Evolutionary conservation across 2,329 filamentous ascomycete genomes (phyloP).

Genomic region (Hortaea werneckii): DNA sequence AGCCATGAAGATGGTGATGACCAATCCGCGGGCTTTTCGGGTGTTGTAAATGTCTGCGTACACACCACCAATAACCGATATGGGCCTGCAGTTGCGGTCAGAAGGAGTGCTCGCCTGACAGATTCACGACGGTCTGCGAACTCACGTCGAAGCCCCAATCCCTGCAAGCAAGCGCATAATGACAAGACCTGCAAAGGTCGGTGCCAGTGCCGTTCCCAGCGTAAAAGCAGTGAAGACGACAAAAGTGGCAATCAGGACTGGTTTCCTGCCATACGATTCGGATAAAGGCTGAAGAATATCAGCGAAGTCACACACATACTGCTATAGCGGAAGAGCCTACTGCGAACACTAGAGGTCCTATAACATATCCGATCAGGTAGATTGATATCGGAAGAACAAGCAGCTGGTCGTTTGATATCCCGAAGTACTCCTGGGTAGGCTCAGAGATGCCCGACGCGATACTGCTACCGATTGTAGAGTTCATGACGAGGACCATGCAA

Average conservation of each 20-base stretch:
- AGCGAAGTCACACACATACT: not conserved
- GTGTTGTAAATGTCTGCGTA: conserved; percentile 57
- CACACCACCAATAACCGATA: conserved; percentile 51
- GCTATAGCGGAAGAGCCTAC: conserved; percentile 15
- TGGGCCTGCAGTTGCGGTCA: conserved; percentile 23
- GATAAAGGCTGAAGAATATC: conserved; percentile 33
- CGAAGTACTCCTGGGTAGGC: conserved; percentile 48
- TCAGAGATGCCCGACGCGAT: conserved; percentile 54
- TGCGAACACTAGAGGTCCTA: conserved; percentile 34
- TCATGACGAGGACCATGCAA: conserved; percentile 52
- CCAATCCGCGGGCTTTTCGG: conserved; percentile 45
- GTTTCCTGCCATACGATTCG: conserved; percentile 37
- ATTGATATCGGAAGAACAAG: conserved; percentile 40
- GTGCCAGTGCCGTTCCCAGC: conserved; percentile 34
- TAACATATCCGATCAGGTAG: conserved; percentile 39
- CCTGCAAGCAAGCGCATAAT: conserved; percentile 36
- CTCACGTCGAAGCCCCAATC: conserved; percentile 30
- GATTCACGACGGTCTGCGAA: not conserved
- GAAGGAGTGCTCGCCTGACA: too few relatives aligned
- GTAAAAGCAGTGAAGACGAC: conserved; percentile 36
- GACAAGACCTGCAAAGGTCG: conserved; percentile 34
- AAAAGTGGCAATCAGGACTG: conserved; percentile 42
- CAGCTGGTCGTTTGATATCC: conserved; percentile 35
- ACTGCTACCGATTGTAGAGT: conserved; percentile 56
- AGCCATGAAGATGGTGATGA: conserved; percentile 55